Percentiles rank a stretch among this genome's conserved stretches.
Conservation (phyloP, 1,284 basidiomycete species). For the Irpex rosettiformis region DNA sequence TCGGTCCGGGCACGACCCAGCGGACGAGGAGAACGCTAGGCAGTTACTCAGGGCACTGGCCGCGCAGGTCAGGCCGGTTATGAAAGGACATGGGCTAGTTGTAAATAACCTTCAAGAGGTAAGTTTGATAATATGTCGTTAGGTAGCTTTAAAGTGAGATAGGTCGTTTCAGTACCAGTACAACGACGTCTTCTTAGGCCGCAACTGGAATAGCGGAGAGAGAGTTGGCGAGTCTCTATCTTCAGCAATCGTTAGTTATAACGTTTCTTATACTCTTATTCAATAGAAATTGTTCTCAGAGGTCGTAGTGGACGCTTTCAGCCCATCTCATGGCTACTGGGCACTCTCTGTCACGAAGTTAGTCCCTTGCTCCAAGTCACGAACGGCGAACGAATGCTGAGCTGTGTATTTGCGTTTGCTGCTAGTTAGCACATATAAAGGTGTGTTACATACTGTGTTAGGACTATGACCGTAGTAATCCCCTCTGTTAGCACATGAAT, state of each 20-base stretch:
- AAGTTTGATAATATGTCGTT: constrained; percentile 13
- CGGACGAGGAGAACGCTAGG: constrained; percentile 52
- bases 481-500: constrained; percentile 85
- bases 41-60: constrained; percentile 72
- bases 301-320: constrained; percentile 55
- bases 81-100: constrained; percentile 72
- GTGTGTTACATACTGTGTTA: constrained; percentile 31
- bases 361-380: constrained; percentile 15
- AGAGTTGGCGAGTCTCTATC: constrained; percentile 53
- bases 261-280: no score
- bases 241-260: no score
- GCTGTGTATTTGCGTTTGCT: neutral
- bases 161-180: constrained; percentile 54
- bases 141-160: neutral
- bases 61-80: constrained; percentile 76
- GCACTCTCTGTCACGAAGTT: constrained; percentile 81
- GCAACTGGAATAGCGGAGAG: constrained; percentile 81
- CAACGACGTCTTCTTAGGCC: constrained; percentile 71
- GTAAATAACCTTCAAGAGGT: constrained; percentile 83
- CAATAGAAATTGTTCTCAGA: constrained; percentile 67
- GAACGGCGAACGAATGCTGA: neutral
- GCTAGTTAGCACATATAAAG: constrained; percentile 74
- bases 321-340: constrained; percentile 65
- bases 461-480: no score
- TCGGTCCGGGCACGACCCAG: constrained; percentile 39